Evolutionary conservation across 2,329 filamentous ascomycete species (phyloP).

Genomic region (Botryotinia narcissicola): DNA sequence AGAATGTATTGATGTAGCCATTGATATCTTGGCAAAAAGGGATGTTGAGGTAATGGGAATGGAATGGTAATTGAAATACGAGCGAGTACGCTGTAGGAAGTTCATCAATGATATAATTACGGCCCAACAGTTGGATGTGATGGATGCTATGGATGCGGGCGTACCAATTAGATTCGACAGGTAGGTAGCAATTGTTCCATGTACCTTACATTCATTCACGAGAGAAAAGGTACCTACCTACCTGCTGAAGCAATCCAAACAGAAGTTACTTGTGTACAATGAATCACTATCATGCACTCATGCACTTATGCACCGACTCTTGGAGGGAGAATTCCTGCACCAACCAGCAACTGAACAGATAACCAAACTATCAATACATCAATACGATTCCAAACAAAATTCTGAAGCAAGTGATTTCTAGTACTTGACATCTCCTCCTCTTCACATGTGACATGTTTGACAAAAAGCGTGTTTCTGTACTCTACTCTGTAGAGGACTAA

Average conservation of each 20-base stretch:
- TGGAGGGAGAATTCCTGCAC: neutral
- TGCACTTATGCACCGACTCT: neutral
- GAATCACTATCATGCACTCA: neutral
- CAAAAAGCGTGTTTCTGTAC: neutral
- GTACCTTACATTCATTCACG: neutral
- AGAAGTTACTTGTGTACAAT: neutral
- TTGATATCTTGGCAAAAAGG: neutral
- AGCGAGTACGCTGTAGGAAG: neutral
- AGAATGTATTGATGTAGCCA: neutral
- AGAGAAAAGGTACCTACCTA: neutral
- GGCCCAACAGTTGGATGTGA: neutral
- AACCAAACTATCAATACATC: neutral
- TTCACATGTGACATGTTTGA: neutral
- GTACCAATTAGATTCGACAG: neutral
- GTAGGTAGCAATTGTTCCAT: neutral
- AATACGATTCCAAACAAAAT: neutral
- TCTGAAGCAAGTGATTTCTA: neutral
- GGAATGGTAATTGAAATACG: neutral
- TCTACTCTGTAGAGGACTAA: neutral
- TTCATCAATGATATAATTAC: neutral
- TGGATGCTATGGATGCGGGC: neutral
- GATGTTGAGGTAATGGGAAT: neutral
- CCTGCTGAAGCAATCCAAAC: neutral
- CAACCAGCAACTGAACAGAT: neutral
- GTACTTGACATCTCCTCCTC: neutral